phyloP scores from a whole-genome alignment of 805 yeast species.

The Debaryomyces maramus region DNA sequence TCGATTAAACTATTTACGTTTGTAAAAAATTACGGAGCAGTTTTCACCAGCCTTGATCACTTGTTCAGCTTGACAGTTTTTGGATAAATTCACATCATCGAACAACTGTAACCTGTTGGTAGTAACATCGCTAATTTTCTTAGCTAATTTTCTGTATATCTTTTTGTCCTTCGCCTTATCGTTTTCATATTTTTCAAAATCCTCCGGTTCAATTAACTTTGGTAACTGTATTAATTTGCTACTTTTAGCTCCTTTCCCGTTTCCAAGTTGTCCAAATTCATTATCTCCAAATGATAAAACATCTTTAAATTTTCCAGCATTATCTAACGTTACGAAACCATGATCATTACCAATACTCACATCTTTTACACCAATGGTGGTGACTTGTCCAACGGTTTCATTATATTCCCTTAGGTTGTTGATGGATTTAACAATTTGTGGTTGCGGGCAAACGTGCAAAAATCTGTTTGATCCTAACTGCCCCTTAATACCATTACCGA shows the following conservation, averaged over 20 bases:
- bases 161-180: constrained; percentile 6
- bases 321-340: constrained; percentile 55
- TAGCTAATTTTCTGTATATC: constrained; percentile 25
- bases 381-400: constrained; percentile 42
- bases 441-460: constrained; percentile 70
- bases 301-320: constrained; percentile 46
- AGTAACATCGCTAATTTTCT: constrained; percentile 32
- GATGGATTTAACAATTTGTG: constrained; percentile 56
- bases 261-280: constrained; percentile 80
- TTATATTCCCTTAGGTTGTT: constrained; percentile 53
- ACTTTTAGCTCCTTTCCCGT: constrained; percentile 66
- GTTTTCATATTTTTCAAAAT: constrained; percentile 16
- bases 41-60: constrained; percentile 61
- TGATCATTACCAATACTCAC: constrained; percentile 71
- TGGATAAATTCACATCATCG: constrained; percentile 20
- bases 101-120: constrained; percentile 48
- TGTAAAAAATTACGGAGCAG: constrained; percentile 65
- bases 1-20: constrained; percentile 15
- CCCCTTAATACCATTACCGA: constrained; percentile 86
- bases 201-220: constrained; percentile 55
- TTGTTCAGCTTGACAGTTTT: constrained; percentile 46
- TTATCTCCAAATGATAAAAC: constrained; percentile 84
- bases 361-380: constrained; percentile 47
- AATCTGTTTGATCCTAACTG: constrained; percentile 80
- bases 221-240: constrained; percentile 58